Base-by-base conservation (phyloP, 177 flowering plant genomes). In the Telopea speciosissima region DNA sequence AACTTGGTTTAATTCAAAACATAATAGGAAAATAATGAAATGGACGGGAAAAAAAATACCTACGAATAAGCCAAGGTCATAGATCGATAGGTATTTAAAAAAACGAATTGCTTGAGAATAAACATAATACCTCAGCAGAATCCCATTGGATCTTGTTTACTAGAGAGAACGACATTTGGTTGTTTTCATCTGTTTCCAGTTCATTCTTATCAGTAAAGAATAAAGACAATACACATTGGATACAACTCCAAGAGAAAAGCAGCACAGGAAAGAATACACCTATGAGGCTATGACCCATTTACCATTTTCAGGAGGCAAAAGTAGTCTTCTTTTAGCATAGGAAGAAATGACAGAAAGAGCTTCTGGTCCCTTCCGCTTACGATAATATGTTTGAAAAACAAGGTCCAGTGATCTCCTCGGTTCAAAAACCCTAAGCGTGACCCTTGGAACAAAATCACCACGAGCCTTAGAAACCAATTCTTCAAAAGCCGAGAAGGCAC, bases 341-440 rank as follows among this genome's bases (percentile, higher is more conserved):
- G 72, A 65, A n/a, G 63, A 68, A 24, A 33, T 23, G 22, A 31
- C 12, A 6, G 66, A 23, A 42, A 62, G 73, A 25, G 28, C 58
- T 25, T 56, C 69, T 24, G 19, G 16, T 21, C 75, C 69, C 75
- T 83, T 83, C 75, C 88, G 72, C 78, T 79, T 86, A 77, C 84
- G 76, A 61, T 23, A 71, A 70, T 79, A 79, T 23, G 79, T 80
- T 59, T 40, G 68, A 36, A 78, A 54, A 60, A 19, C 65, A 42
- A 67, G 67, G 44, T 71, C 61, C 77, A 75, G 68, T 23, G 33
- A 21, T 16, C 73, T 70, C 73, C 31, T 74, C 22, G 54, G 56
- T 24, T 68, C 73, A 24, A 40, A 54, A 70, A 68, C 66, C 66
- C 74, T 61, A 68, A 60, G 21, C 63, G 63, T 9, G 24, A 49